Evolutionary conservation across 2,329 filamentous ascomycete genomes (phyloP).

Genomic region (Cercospora sp.): DNA sequence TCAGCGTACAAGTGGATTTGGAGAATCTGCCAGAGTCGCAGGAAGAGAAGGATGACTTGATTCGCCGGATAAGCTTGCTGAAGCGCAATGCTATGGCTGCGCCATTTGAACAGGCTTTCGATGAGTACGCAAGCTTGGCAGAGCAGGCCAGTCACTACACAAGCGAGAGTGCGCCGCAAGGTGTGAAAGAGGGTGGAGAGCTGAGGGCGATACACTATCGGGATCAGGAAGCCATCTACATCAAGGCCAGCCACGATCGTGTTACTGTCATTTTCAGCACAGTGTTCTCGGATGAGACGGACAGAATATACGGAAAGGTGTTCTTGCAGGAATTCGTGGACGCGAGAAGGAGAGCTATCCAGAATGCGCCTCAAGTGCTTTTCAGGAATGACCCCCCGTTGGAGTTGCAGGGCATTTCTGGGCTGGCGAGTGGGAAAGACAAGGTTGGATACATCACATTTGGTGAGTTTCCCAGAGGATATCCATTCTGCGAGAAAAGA

Average conservation of each 20-base stretch:
- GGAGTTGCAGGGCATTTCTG: constrained; percentile 82
- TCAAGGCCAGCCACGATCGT: constrained; percentile 95
- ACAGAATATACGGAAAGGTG: constrained; percentile 95
- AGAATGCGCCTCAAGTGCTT: constrained; percentile 96
- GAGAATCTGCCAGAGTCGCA: constrained; percentile 81
- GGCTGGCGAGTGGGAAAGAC: constrained; percentile 73
- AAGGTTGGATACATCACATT: constrained; percentile 98
- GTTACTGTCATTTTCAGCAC: constrained; percentile 99
- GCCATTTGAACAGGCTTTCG: constrained; percentile 94
- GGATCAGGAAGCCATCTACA: constrained; percentile 97
- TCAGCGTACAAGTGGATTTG: constrained; percentile 86
- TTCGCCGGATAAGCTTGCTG: constrained; percentile 82
- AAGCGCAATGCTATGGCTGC: constrained; percentile 99
- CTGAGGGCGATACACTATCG: constrained; percentile 97
- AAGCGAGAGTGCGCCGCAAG: constrained; percentile 89
- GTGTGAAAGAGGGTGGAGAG: constrained; percentile 81
- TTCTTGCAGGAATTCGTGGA: constrained; percentile 99
- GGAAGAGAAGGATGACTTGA: constrained; percentile 82
- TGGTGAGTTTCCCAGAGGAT: constrained; percentile 57
- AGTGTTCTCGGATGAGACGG: constrained; percentile 95
- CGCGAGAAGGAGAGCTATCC: constrained; percentile 87
- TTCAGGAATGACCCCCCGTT: constrained; percentile 94
- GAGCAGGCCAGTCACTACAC: constrained; percentile 91
- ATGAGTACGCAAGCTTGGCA: constrained; percentile 82
- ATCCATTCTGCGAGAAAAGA: not conserved